A percentile compares a stretch with the other conserved stretches of the same genome.
phyloP scores from a whole-genome alignment of 495 filamentous ascomycete species.

The Podospora australis region DNA sequence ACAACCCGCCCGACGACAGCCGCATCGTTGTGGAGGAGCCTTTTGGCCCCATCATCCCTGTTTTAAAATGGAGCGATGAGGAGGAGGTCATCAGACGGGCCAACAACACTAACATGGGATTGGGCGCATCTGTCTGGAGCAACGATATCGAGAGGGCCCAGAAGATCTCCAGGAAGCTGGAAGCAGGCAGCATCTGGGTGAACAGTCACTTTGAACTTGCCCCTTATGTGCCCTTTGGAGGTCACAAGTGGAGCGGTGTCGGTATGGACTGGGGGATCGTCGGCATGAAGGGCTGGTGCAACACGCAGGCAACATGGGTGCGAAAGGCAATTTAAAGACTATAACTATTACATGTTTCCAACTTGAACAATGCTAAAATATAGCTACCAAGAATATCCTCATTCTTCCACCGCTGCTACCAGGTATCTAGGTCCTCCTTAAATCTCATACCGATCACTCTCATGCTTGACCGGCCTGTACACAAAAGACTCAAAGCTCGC shows the following conservation, averaged over 20 bases:
- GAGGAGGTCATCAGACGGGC: constrained; percentile 49
- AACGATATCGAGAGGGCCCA: constrained; percentile 43
- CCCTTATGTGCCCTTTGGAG: constrained; percentile 46
- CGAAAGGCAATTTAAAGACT: constrained; percentile 13
- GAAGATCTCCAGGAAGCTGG: constrained; percentile 40
- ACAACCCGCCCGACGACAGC: constrained; percentile 37
- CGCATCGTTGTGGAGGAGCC: constrained; percentile 38
- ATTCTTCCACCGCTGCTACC: too few species aligned
- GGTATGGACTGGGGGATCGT: constrained; percentile 48
- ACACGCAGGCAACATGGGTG: constrained; percentile 31
- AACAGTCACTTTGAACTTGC: constrained; percentile 37
- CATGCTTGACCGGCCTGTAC: constrained; percentile 42
- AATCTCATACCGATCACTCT: constrained; percentile 42
- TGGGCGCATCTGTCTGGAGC: constrained; percentile 49
- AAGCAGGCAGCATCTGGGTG: constrained; percentile 52
- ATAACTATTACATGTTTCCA: too few species aligned
- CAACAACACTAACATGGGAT: constrained; percentile 45
- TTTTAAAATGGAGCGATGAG: constrained; percentile 47
- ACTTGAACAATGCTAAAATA: neutral
- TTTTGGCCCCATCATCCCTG: constrained; percentile 51
- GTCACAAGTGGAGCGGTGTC: constrained; percentile 52
- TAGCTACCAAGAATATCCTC: too few species aligned
- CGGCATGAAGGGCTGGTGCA: constrained; percentile 47
- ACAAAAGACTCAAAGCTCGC: constrained; percentile 47
- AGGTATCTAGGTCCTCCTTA: too few species aligned